These are phyloP conservation scores for Rhynchospora pubera DNA, from an alignment of 176 grass and related monocot genomes.

Conservation along the genomic window DNA sequence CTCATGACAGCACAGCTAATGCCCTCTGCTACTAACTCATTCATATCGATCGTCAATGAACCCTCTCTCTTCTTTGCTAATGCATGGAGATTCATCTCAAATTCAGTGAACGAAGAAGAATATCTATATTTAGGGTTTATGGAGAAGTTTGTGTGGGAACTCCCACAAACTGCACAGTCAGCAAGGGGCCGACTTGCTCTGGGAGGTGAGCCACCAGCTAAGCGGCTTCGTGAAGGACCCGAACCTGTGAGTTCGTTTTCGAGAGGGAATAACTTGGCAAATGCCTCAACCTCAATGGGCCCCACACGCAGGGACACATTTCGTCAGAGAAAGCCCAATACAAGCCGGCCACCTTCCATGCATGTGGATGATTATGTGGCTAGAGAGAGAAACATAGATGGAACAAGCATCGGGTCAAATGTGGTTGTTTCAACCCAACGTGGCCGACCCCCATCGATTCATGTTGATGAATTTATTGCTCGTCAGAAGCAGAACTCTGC, in stretches of 20 bases:
- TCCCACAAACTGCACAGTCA: slow-evolving; percentile 72
- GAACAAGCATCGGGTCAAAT: slow-evolving; percentile 83
- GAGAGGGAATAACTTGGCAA: slow-evolving; percentile 45
- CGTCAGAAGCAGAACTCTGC: slow-evolving; percentile 78
- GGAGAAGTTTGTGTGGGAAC: slow-evolving; percentile 78
- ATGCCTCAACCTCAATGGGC: slow-evolving; percentile 41
- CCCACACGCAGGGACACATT: slow-evolving; percentile 89
- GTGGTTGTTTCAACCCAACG: slow-evolving; percentile 61
- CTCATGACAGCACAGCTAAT: slow-evolving; percentile 58
- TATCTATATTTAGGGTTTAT: slow-evolving; percentile 23
- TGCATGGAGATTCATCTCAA: slow-evolving; percentile 62
- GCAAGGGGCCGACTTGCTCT: slow-evolving; percentile 61
- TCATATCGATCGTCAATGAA: slow-evolving; percentile 27
- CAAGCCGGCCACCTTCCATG: slow-evolving; percentile 97
- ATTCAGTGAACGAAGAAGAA: slow-evolving; percentile 42
- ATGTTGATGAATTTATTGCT: slow-evolving; percentile 99
- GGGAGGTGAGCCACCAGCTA: slow-evolving; percentile 35
- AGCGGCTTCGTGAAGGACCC: slow-evolving; percentile 47
- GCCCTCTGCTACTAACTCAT: slow-evolving; percentile 33
- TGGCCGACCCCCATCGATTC: slow-evolving; percentile 91
- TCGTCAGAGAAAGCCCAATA: slow-evolving; percentile 92
- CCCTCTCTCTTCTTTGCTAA: slow-evolving; percentile 49
- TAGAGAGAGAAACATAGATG: slow-evolving; percentile 95
- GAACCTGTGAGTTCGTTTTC: slow-evolving; percentile 56
- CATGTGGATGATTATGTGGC: slow-evolving; percentile 99